phyloP scores from a whole-genome alignment of 257 asterid genomes.

The Solanum boliviense region DNA sequence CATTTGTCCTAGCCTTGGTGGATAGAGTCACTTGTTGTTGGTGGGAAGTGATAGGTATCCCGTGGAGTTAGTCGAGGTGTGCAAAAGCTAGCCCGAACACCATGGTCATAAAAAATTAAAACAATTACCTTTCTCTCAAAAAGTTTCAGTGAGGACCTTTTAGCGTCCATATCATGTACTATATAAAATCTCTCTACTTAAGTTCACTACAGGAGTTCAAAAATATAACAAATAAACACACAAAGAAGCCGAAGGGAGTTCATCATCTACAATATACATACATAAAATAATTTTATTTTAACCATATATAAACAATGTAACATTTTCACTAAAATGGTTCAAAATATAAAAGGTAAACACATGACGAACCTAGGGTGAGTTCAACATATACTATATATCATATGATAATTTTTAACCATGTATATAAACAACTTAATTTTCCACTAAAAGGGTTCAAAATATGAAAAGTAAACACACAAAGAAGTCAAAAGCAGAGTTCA shows the following conservation, averaged over 20 bases:
- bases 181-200: background rate
- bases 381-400: background rate
- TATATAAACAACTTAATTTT: background rate
- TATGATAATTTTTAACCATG: background rate
- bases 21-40: background rate
- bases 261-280: background rate
- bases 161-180: background rate
- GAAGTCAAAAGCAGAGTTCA: background rate
- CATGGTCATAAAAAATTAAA: background rate
- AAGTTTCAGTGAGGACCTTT: background rate
- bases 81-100: background rate
- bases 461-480: background rate
- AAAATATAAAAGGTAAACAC: background rate
- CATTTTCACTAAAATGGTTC: background rate
- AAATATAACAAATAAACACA: background rate
- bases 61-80: background rate
- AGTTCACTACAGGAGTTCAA: background rate
- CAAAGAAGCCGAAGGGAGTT: background rate
- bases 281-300: background rate
- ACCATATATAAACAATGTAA: background rate
- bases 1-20: background rate
- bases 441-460: background rate
- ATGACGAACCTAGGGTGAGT: background rate
- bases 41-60: background rate
- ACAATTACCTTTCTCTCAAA: background rate